Conservation (phyloP, 495 filamentous ascomycete genomes). For the Penicillium paxilli region DNA sequence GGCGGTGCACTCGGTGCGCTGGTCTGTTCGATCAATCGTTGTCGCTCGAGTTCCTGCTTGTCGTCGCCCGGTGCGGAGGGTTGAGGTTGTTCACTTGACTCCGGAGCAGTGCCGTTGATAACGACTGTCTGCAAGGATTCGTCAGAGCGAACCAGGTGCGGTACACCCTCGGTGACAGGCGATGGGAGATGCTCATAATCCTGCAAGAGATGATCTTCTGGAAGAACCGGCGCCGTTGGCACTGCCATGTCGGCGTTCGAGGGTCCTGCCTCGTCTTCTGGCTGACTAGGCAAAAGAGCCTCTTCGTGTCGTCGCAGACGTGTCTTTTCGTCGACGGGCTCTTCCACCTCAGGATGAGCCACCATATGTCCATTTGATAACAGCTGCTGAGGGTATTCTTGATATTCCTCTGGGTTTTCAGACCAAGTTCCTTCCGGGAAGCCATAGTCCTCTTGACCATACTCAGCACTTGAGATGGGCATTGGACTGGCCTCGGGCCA, state of each 20-base stretch:
- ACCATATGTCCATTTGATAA: conserved; percentile 33
- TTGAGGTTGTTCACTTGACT: conserved; percentile 24
- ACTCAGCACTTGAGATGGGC: conserved; percentile 25
- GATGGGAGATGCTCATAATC: conserved; percentile 39
- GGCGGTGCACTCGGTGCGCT: conserved; percentile 58
- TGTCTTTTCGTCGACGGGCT: conserved; percentile 65
- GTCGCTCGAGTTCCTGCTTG: conserved; percentile 82
- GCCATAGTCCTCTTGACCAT: conserved; percentile 36
- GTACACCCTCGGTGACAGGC: conserved; percentile 16
- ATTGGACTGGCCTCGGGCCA: conserved; percentile 30
- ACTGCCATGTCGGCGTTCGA: conserved; percentile 36
- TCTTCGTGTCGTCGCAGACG: conserved; percentile 67
- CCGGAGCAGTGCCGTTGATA: conserved; percentile 15
- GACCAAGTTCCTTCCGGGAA: conserved; percentile 35
- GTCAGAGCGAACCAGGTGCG: conserved; percentile 40
- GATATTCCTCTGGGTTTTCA: conserved; percentile 27
- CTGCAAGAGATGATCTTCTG: conserved; percentile 41
- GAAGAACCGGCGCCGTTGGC: conserved; percentile 39
- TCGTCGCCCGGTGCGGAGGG: conserved; percentile 55
- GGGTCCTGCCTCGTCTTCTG: conserved; percentile 48
- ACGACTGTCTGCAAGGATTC: conserved; percentile 45
- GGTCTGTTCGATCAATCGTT: conserved; percentile 67
- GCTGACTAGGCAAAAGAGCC: conserved; percentile 68
- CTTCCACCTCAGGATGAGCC: conserved; percentile 58
- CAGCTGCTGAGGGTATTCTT: conserved; percentile 26